Percentiles rank a stretch among this genome's conserved stretches.
Conservation (phyloP, 768 basidiomycete species). For the Hypholoma fasciculare region DNA sequence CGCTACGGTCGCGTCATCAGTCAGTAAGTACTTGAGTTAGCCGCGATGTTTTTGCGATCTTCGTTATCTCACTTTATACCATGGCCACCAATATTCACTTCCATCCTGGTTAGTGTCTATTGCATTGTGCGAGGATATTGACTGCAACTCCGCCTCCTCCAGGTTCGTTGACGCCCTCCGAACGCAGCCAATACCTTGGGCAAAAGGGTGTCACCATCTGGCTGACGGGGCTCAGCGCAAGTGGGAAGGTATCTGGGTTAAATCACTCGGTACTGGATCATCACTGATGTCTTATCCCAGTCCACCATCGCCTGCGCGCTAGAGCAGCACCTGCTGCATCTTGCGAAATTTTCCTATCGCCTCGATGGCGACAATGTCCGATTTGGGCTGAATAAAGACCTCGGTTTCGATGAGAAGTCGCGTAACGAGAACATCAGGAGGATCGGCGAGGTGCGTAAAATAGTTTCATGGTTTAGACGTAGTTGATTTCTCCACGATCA, state of each 20-base stretch:
- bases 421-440: constrained; percentile 95
- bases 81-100: constrained; percentile 66
- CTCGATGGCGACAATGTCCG: constrained; percentile 96
- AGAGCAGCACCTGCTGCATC: constrained; percentile 91
- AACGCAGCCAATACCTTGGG: constrained; percentile 65
- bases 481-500: constrained; percentile 25
- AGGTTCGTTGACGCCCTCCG: constrained; percentile 72
- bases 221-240: constrained; percentile 95
- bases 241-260: constrained; percentile 72
- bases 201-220: constrained; percentile 94
- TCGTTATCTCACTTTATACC: constrained; percentile 1
- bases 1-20: constrained; percentile 27
- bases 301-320: constrained; percentile 97
- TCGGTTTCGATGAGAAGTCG: constrained; percentile 91
- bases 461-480: not conserved
- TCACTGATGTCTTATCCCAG: constrained; percentile 37
- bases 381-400: constrained; percentile 95
- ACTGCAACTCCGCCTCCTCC: not conserved
- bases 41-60: not conserved
- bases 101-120: constrained; percentile 51
- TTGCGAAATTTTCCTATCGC: constrained; percentile 84
- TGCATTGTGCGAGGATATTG: not conserved
- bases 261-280: not conserved
- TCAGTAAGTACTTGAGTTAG: constrained; percentile 1
- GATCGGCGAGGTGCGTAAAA: constrained; percentile 80